phyloP scores from a whole-genome alignment of 495 filamentous ascomycete genomes.

The Delitschia confertaspora region DNA sequence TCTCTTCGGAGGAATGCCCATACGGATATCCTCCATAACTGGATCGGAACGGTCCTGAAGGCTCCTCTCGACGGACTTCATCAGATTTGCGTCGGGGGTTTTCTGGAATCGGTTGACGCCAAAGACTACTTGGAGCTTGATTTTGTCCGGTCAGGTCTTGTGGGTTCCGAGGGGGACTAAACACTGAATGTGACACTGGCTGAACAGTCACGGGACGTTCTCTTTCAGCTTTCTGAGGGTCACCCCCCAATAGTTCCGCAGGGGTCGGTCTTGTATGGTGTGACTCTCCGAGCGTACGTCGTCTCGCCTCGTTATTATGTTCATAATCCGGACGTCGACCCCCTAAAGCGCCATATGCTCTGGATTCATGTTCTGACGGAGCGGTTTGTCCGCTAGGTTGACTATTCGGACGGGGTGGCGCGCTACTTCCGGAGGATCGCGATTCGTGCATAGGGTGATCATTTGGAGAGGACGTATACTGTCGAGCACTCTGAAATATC shows the following conservation, averaged over 20 bases:
- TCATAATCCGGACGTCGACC: slow-evolving; percentile 7
- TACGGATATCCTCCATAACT: slow-evolving; percentile 17
- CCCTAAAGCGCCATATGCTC: slow-evolving; percentile 7
- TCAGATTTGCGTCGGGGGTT: slow-evolving; percentile 13
- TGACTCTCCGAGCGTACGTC: slow-evolving; percentile 24
- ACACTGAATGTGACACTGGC: slow-evolving; percentile 27
- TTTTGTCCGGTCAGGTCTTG: background rate
- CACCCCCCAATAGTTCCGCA: slow-evolving; percentile 11
- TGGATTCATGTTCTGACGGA: slow-evolving; percentile 8
- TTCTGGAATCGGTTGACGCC: slow-evolving; percentile 11
- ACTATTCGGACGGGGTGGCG: slow-evolving; percentile 30
- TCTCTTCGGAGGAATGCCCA: slow-evolving; percentile 12
- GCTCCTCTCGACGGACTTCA: slow-evolving; percentile 17
- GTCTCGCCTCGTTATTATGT: slow-evolving; percentile 13
- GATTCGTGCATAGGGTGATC: slow-evolving; percentile 16
- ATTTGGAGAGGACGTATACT: slow-evolving; percentile 21
- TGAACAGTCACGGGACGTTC: slow-evolving; percentile 29
- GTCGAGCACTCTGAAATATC: slow-evolving; percentile 18
- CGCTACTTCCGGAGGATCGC: slow-evolving; percentile 7
- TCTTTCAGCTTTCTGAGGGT: slow-evolving; percentile 6
- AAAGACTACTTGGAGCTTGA: slow-evolving; percentile 3
- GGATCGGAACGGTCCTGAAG: slow-evolving; percentile 9
- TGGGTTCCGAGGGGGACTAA: slow-evolving; percentile 24
- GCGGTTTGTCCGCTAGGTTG: slow-evolving; percentile 20
- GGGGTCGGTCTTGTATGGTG: slow-evolving; percentile 21